Conservation (phyloP, 73 alveolate species). For the Uronychia setigera region DNA sequence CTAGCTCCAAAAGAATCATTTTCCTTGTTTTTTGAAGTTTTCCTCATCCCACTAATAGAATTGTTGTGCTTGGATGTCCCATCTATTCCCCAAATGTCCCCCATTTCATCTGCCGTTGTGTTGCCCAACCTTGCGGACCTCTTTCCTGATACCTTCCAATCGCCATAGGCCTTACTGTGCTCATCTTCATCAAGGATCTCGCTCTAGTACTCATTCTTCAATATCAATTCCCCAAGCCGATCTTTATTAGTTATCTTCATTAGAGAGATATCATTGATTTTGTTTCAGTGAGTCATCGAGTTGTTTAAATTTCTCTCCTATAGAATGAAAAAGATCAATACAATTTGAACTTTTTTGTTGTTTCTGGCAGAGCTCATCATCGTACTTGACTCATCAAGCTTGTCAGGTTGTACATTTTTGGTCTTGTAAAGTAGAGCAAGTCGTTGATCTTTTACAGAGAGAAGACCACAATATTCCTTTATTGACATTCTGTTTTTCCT, state of each 20-base stretch:
- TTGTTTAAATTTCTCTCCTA: neutral
- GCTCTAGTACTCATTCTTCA: neutral
- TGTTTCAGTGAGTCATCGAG: neutral
- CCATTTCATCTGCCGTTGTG: no score
- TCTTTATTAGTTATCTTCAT: neutral
- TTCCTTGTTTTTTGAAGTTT: neutral
- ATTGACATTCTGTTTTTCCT: neutral
- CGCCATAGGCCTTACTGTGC: neutral
- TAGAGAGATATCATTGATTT: neutral
- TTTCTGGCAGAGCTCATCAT: neutral
- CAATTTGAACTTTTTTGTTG: neutral
- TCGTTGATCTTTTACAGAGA: neutral
- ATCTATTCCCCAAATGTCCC: no score
- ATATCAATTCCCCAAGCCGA: neutral
- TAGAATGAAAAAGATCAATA: neutral
- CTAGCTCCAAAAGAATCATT: neutral
- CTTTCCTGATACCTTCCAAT: neutral
- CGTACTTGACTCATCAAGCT: neutral
- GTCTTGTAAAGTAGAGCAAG: neutral
- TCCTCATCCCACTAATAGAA: no score
- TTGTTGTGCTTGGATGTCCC: no score
- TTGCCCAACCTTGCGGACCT: neutral
- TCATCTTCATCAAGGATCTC: neutral
- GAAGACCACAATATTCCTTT: neutral
- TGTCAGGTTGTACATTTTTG: neutral